Evolutionary conservation across 768 basidiomycete species (phyloP).

Genomic region (Strobilomyces dryophilus): DNA sequence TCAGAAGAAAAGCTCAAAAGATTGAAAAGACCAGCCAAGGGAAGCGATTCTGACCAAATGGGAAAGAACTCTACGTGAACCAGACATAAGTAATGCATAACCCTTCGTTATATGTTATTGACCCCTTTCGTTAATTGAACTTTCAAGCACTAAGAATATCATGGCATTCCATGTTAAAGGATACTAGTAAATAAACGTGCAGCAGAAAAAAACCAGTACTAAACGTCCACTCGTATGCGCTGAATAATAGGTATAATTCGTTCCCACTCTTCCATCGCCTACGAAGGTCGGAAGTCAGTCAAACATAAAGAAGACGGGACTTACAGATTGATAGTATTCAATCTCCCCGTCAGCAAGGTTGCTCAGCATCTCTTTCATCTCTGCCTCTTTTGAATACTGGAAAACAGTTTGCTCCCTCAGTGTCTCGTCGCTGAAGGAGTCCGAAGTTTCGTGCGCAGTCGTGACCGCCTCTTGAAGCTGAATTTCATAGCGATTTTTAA

Average conservation of each 20-base stretch:
- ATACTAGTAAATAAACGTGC: constrained; percentile 6
- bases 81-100: background rate
- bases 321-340: constrained; percentile 85
- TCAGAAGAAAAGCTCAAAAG: constrained; percentile 60
- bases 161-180: constrained; percentile 7
- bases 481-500: constrained; percentile 1
- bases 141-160: constrained; percentile 4
- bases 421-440: constrained; percentile 95
- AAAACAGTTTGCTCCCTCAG: constrained; percentile 87
- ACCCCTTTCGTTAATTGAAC: background rate
- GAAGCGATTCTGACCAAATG: constrained; percentile 3
- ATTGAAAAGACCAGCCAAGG: constrained; percentile 4
- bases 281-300: constrained; percentile 6
- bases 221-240: constrained; percentile 91
- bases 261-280: constrained; percentile 98
- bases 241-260: constrained; percentile 90
- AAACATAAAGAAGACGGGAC: constrained; percentile 11
- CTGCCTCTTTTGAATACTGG: constrained; percentile 84
- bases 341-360: constrained; percentile 93
- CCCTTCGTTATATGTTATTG: background rate
- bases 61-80: constrained; percentile 6
- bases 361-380: constrained; percentile 95
- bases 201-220: constrained; percentile 27
- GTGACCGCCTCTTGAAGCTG: constrained; percentile 96
- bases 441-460: constrained; percentile 91